Conservation (phyloP, 192 early-diverging fungal species). For the Paraglomus brasilianum region DNA sequence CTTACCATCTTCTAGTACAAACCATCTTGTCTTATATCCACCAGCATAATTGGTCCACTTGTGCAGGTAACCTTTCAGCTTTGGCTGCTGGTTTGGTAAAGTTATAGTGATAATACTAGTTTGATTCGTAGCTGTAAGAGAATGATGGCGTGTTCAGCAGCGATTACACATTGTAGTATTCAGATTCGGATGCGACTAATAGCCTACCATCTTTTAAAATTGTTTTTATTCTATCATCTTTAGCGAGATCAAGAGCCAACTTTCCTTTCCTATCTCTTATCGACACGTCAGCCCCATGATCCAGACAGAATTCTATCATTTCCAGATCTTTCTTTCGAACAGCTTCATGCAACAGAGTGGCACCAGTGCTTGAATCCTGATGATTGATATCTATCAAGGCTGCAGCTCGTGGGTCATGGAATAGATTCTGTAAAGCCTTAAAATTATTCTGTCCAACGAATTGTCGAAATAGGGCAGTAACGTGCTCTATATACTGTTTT, state of each 20-base stretch:
- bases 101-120: slow-evolving; percentile 50
- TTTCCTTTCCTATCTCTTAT: slow-evolving; percentile 67
- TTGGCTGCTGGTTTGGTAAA: slow-evolving; percentile 58
- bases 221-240: slow-evolving; percentile 50
- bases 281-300: slow-evolving; percentile 72
- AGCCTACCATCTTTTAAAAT: slow-evolving; percentile 41
- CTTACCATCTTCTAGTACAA: slow-evolving; percentile 71
- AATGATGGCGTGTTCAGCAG: slow-evolving; percentile 17
- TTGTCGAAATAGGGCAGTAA: slow-evolving; percentile 53
- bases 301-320: slow-evolving; percentile 70
- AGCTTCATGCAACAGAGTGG: slow-evolving; percentile 70
- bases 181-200: neutral
- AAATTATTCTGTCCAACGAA: slow-evolving; percentile 44
- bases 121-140: slow-evolving; percentile 41
- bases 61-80: slow-evolving; percentile 60
- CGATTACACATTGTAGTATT: neutral
- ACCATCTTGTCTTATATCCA: slow-evolving; percentile 80
- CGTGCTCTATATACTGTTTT: slow-evolving; percentile 47
- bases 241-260: slow-evolving; percentile 54
- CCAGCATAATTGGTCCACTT: slow-evolving; percentile 89
- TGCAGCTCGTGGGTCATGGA: slow-evolving; percentile 50
- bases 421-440: slow-evolving; percentile 42
- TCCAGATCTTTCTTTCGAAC: slow-evolving; percentile 59
- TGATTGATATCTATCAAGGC: slow-evolving; percentile 69
- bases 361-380: slow-evolving; percentile 59